Base-by-base conservation (phyloP, 2,329 filamentous ascomycete genomes). In the Stachybotrys echinatus region DNA sequence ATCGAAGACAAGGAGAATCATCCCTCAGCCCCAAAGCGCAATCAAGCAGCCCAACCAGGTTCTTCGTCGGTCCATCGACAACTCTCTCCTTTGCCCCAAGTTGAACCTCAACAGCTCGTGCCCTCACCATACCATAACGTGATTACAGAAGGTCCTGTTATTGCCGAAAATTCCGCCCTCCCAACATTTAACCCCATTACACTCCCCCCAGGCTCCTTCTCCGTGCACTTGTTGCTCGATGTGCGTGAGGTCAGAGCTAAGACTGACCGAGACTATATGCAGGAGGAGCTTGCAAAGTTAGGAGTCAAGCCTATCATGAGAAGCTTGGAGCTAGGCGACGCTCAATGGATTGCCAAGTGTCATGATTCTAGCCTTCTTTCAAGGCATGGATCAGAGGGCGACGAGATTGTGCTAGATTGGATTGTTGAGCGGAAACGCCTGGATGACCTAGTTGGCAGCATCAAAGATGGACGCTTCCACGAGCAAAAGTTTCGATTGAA, bases 401-500 rank as follows among this genome's bases (percentile, higher is more conserved):
- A 83, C 51, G 88, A 92, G 63, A 68, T 92, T 12, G 81, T 90
- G 44, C 73, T 94, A 5, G 88, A 92, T 65, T 89, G 85, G 76
- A 88, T 94, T 42, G 79, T 91, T 2, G 89, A 94, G 68, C 79
- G 89, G 53, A 94, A 94, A 63, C 77, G 89, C 8, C 76, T 92
- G 0, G 88, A 92, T 61, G 89, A 94, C 63, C 71, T 94, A 44
- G 77, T 92, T n/a, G 73, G 78, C 47, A 91, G 87, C 54, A 89
- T 94, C 68, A 90, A 88, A 65, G 89, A 92, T 54, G 87, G 88
- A 1, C 83, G 89, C 3, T 92, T 91, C 58, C 85, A 87, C 57
- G 89, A 94, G 64, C 89, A 94, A 63, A 92, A 94, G 63, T 92
- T 91, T 62, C 84, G 89, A 1, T 75, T 92, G 12, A 79, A 80